Evolutionary conservation across 176 grass and related monocot genomes (phyloP), one percentile per base, ranked within the genome.

Genomic region (Cenchrus fungigraminus): DNA sequence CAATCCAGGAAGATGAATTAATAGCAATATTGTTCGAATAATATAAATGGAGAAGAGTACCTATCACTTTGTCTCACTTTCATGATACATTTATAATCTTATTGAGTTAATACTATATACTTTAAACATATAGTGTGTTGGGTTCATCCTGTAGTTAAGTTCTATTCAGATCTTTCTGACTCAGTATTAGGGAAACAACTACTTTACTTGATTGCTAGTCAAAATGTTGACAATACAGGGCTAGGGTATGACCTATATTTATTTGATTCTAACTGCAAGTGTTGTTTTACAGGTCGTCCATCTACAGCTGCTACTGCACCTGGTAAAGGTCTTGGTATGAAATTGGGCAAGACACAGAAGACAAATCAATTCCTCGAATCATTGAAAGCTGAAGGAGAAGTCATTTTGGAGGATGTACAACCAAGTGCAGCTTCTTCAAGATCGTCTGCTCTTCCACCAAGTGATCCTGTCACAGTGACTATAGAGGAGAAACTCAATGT

Each of bases 331-430:
- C 34, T 91, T n/a, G 92, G 94, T 81, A 97, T 97, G 94, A 88
- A 97, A 79, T 80, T 97, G 79, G 90, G 92, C 9, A 94, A 97
- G 83, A 90, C 73, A 31, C 90, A 97, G 64, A 94, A 87, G 77
- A 90, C 92, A 6, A 97, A 97, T 85, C 95, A 97, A 42, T 92
- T 97, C 76, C 85, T 97, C 8, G 90, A 97, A 80, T 94, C 92
- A 56, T 81, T 97, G 77, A 91, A 97, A 90, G 94, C 92, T 72
- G 94, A 93, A 91, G 94, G 94, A 85, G 94, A 96, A 72, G 86
- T 93, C 49, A 96, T 96, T 79, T 90, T 89, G 83, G 94, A 96
- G 81, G 94, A 96, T 87, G 93, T 79, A 54, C 93, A 92, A 79
- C 54, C 86, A 75, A 91, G 80, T 76, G 34, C 79, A 70, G 37